Evolutionary conservation across 83 land plant species (phyloP).

Genomic region (Picea abies): DNA sequence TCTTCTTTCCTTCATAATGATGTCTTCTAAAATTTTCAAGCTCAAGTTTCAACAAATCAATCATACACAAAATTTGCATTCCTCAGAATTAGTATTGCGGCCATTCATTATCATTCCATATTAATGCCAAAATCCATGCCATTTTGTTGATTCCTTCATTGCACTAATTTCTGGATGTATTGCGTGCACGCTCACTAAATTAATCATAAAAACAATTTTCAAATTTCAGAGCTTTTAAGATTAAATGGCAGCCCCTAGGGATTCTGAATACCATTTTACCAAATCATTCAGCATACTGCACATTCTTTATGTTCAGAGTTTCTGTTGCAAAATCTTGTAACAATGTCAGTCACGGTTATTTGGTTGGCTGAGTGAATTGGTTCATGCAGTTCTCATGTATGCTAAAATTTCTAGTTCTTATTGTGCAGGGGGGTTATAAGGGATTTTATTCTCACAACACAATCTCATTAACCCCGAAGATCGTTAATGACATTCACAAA

Average conservation of each 20-base stretch:
- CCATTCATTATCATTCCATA: not conserved
- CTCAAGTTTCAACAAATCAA: not conserved
- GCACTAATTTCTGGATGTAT: not conserved
- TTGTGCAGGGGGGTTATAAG: constrained; percentile 37
- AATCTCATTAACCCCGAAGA: constrained; percentile 26
- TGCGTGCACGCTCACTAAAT: not conserved
- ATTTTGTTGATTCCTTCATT: not conserved
- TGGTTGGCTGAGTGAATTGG: too few species aligned
- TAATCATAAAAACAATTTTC: not conserved
- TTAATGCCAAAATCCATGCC: not conserved
- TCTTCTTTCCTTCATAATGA: not conserved
- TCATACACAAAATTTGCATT: not conserved
- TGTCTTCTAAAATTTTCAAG: not conserved
- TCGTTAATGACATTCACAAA: constrained; percentile 47
- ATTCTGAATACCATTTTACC: not conserved
- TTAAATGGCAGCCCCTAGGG: too few species aligned
- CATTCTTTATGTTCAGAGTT: not conserved
- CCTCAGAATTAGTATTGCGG: not conserved
- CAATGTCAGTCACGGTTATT: too few species aligned
- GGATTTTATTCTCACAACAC: constrained; percentile 48
- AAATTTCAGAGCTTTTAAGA: not conserved
- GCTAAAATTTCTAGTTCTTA: constrained; percentile 8
- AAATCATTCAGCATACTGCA: not conserved
- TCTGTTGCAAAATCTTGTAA: not conserved
- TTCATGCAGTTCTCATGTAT: not conserved